Base-by-base conservation (phyloP, 441 rosid genomes). In the Erodium texanum region DNA sequence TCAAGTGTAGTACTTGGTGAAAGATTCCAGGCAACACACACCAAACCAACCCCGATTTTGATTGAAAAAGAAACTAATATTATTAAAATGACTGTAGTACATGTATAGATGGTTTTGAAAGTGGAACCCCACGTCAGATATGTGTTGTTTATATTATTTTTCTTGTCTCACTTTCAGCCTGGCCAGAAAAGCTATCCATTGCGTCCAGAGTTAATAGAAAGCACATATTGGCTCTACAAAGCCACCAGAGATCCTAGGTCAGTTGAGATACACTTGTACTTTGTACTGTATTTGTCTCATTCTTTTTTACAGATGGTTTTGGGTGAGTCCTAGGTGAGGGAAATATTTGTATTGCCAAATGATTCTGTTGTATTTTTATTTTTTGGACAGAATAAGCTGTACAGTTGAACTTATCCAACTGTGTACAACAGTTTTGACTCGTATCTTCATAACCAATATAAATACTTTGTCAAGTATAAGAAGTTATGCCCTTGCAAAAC, bases 201-300 rank as follows among this genome's bases (percentile, higher is more conserved):
- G 73, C 96, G 99, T 71, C 99, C 99, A 22, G 99, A 94, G 82
- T 74, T 94, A 70, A 88, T 89, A 24, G 99, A 94, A 73, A 94
- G 99, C 85, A 94, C 99, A 34, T 94, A 94, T 73, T 92, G 96
- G 99, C 89, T 94, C 69, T 94, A 87, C 86, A 94, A 92, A 82
- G 98, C 99, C 76, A 94, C 98, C 62, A 81, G 96, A 82, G 87
- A 94, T 81, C 87, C 91, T 45, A 90, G 93, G 99, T 94, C 18
- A 74, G 66, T 66, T 69, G 19, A 3, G 69, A 73, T 74, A 38
- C 72, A 50, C 66, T 45, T 29, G 38, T 45, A 73, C 10, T 66
- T 56, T 64, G 7, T 72, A 14, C 64, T 70, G 69, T 1, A 24
- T 14, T 69, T 61, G 48, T 61, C 24, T 48, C 32, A 59, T 18